Conservation (phyloP, 1,284 basidiomycete species). For the Rhizoctonia solani region DNA sequence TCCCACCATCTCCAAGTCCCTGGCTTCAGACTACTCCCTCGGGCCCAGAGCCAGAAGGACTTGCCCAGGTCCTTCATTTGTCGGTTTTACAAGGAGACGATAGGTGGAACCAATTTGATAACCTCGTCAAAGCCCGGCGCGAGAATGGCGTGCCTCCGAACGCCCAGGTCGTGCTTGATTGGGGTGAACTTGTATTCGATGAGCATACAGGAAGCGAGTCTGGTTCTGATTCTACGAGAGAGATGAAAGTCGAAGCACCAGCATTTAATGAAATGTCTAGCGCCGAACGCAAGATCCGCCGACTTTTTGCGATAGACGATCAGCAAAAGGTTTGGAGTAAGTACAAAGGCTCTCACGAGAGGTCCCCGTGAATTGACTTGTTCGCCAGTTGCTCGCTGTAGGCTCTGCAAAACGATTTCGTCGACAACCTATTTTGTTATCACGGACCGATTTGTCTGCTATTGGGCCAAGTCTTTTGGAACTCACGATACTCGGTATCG, state of each 20-base stretch:
- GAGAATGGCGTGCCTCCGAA: slow-evolving; percentile 1
- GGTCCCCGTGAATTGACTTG: not conserved
- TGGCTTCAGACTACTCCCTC: not conserved
- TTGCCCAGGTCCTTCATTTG: slow-evolving; percentile 16
- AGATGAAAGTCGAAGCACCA: slow-evolving; percentile 14
- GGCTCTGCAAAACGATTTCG: slow-evolving; percentile 46
- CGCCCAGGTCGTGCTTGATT: slow-evolving; percentile 47
- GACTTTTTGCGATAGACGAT: slow-evolving; percentile 46
- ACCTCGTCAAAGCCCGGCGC: slow-evolving; percentile 8
- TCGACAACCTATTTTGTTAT: slow-evolving; percentile 54
- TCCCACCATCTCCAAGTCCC: slow-evolving; percentile 9
- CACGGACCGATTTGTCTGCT: slow-evolving; percentile 48
- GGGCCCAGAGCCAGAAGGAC: not conserved
- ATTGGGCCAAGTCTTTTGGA: slow-evolving; percentile 56
- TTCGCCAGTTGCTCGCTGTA: slow-evolving; percentile 3
- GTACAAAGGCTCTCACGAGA: slow-evolving; percentile 40
- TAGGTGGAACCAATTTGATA: slow-evolving; percentile 13
- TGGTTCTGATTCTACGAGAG: not conserved
- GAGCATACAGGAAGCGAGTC: slow-evolving; percentile 40
- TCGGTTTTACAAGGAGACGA: slow-evolving; percentile 17
- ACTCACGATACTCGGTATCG: slow-evolving; percentile 56
- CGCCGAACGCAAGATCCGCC: slow-evolving; percentile 46
- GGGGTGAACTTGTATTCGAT: slow-evolving; percentile 50
- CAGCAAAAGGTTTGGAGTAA: slow-evolving; percentile 53
- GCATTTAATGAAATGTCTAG: slow-evolving; percentile 8